Conservation (phyloP, 2,329 filamentous ascomycete species). For the Claviceps sp. region DNA sequence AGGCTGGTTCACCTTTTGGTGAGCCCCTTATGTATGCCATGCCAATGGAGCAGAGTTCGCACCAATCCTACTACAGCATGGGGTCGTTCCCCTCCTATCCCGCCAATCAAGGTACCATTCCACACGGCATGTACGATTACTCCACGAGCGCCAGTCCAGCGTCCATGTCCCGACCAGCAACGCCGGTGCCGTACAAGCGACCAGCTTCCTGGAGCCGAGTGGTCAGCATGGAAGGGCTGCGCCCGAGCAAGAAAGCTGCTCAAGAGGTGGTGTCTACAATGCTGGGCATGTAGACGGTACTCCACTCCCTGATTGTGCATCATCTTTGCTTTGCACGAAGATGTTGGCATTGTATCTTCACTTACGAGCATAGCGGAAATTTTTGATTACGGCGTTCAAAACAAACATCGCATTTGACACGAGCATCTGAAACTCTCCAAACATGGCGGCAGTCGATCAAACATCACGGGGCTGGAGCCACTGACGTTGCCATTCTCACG, state of each 20-base stretch:
- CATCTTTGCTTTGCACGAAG: background rate
- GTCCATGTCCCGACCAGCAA: slow-evolving; percentile 21
- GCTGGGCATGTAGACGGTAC: slow-evolving; percentile 13
- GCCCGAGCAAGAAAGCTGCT: slow-evolving; percentile 22
- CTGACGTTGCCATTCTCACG: too few relatives aligned
- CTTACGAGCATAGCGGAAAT: too few relatives aligned
- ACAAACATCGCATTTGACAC: too few relatives aligned
- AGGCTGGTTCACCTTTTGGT: slow-evolving; percentile 20
- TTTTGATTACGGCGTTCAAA: too few relatives aligned
- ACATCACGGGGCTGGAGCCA: too few relatives aligned
- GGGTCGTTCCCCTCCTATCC: slow-evolving; percentile 8
- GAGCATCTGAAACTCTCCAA: too few relatives aligned
- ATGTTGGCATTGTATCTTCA: background rate
- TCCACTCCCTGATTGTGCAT: background rate
- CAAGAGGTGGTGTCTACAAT: slow-evolving; percentile 13
- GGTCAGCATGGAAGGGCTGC: slow-evolving; percentile 24
- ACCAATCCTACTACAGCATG: slow-evolving; percentile 14
- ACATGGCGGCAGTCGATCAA: too few relatives aligned
- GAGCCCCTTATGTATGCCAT: slow-evolving; percentile 18
- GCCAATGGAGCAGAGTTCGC: slow-evolving; percentile 18
- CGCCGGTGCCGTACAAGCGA: slow-evolving; percentile 25
- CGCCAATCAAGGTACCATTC: slow-evolving; percentile 7
- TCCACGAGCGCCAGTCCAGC: slow-evolving; percentile 13
- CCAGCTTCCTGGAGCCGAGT: slow-evolving; percentile 26
- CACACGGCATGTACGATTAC: slow-evolving; percentile 13